A percentile compares a stretch with the other conserved stretches of the same genome.
Conservation (phyloP, 176 grass and related monocot species). For the Musa itinerans region DNA sequence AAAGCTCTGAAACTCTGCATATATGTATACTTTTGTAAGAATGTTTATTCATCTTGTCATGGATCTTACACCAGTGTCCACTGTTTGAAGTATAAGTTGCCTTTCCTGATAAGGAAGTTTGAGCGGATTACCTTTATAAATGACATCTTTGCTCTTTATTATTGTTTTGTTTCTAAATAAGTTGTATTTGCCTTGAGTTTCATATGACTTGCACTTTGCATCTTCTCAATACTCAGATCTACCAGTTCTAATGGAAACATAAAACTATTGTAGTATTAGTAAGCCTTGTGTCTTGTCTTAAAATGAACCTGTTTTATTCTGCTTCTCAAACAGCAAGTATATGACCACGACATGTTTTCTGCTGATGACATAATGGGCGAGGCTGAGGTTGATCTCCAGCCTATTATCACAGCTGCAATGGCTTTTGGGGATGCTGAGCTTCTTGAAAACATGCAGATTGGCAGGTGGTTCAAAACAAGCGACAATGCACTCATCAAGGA, state of each 20-base stretch:
- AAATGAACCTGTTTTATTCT: not conserved
- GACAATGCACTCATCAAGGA: conserved; percentile 82
- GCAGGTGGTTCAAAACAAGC: conserved; percentile 85
- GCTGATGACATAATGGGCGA: conserved; percentile 99
- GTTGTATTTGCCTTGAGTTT: not conserved
- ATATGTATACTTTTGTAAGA: not conserved
- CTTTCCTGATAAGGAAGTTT: too few relatives aligned
- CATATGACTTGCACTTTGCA: not conserved
- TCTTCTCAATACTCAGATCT: not conserved
- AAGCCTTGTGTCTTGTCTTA: not conserved
- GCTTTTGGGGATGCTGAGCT: conserved; percentile 72
- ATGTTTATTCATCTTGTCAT: not conserved
- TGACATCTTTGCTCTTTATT: too few relatives aligned
- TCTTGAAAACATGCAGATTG: conserved; percentile 80
- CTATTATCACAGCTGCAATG: conserved; percentile 81
- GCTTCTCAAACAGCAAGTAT: conserved; percentile 55
- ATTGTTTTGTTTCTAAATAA: not conserved
- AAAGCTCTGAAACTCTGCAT: not conserved
- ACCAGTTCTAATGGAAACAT: not conserved
- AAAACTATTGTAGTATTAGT: not conserved
- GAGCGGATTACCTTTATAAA: too few relatives aligned
- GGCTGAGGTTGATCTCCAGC: conserved; percentile 87
- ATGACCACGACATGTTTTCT: conserved; percentile 77
- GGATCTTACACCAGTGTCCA: not conserved
- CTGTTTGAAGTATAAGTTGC: not conserved